Evolutionary conservation across 1,139 yeast species (phyloP).

Genomic region (Pichia sorboxylosa): DNA sequence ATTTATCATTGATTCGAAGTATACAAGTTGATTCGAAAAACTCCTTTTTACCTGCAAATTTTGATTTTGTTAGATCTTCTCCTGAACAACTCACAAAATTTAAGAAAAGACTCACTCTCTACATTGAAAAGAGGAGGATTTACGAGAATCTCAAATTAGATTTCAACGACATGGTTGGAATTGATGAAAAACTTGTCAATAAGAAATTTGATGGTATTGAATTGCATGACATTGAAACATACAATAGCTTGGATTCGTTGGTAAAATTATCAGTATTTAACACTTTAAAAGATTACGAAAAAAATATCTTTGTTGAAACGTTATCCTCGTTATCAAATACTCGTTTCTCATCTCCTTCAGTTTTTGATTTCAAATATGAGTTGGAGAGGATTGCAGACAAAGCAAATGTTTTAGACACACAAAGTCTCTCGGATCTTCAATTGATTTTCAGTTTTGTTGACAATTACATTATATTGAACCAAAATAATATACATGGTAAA

Average conservation of each 20-base stretch:
- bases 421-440: slow-evolving; percentile 57
- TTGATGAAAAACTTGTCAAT: slow-evolving; percentile 4
- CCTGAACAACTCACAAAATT: slow-evolving; percentile 33
- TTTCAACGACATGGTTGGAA: slow-evolving; percentile 11
- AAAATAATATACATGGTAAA: slow-evolving; percentile 2
- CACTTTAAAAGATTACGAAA: slow-evolving; percentile 27
- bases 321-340: slow-evolving; percentile 9
- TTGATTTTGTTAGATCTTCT: slow-evolving; percentile 14
- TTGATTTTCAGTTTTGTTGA: slow-evolving; percentile 56
- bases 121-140: slow-evolving; percentile 36
- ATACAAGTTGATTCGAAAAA: slow-evolving; percentile 19
- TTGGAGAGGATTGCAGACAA: slow-evolving; percentile 39
- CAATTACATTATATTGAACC: slow-evolving; percentile 14
- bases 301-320: slow-evolving; percentile 24
- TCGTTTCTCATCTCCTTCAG: slow-evolving; percentile 28
- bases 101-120: slow-evolving; percentile 35
- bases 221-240: neutral
- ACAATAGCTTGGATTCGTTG: slow-evolving; percentile 6
- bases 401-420: slow-evolving; percentile 22
- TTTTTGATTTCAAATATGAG: slow-evolving; percentile 48
- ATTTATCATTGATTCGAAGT: slow-evolving; percentile 38
- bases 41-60: slow-evolving; percentile 21
- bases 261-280: slow-evolving; percentile 22
- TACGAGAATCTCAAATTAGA: slow-evolving; percentile 24
- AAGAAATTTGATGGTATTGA: neutral